Percentiles rank a stretch among this genome's conserved stretches.
These are phyloP conservation scores for Terfezia claveryi DNA, from an alignment of 495 filamentous ascomycete genomes.

Conservation along the genomic window DNA sequence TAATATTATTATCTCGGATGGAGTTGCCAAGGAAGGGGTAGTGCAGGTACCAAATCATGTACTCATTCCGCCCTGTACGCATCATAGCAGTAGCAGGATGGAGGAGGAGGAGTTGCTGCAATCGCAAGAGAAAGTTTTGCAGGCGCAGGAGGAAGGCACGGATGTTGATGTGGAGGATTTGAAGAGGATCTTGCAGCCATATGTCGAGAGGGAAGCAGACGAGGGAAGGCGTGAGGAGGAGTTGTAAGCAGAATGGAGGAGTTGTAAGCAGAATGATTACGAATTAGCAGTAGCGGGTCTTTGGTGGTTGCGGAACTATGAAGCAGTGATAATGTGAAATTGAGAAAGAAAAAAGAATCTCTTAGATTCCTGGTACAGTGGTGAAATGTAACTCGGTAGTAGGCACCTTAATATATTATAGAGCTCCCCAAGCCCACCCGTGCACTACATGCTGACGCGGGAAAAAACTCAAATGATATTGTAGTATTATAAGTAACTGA, in stretches of 20 bases:
- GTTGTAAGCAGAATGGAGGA: constrained; percentile 3
- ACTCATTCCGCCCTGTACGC: constrained; percentile 40
- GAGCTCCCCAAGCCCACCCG: no score
- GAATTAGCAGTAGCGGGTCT: no score
- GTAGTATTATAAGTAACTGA: no score
- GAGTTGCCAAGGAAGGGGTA: constrained; percentile 47
- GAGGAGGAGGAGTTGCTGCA: constrained; percentile 2
- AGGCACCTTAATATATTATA: no score
- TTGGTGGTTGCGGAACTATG: no score
- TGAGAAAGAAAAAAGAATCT: no score
- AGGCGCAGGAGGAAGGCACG: constrained; percentile 24
- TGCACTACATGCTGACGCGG: no score
- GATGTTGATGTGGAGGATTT: constrained; percentile 45
- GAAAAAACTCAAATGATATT: no score
- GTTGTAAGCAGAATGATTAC: background rate
- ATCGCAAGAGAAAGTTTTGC: constrained; percentile 20
- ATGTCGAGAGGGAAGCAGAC: constrained; percentile 20
- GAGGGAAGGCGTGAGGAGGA: constrained; percentile 6
- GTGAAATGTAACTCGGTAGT: no score
- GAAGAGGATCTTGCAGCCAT: constrained; percentile 30
- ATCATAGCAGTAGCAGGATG: background rate
- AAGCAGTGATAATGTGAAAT: no score
- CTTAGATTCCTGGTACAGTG: no score
- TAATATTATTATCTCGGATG: constrained; percentile 33
- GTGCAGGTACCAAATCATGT: constrained; percentile 50